Base-by-base conservation (phyloP, 305 asterid genomes). In the Fraxinus baroniana region DNA sequence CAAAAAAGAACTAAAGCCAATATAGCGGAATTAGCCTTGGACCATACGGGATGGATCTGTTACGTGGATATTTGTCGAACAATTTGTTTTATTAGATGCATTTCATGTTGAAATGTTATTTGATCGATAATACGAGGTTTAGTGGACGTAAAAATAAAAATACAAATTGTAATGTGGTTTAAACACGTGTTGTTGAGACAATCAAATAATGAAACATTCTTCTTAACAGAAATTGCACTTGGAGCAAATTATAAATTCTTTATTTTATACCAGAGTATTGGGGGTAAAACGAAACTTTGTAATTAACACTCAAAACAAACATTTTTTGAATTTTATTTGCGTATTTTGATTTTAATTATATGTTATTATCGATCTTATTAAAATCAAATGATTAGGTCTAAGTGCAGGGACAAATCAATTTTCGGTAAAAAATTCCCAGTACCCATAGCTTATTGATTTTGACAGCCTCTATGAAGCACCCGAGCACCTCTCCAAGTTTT, bases 381-480 rank as follows among this genome's bases (percentile, higher is more conserved):
- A 35, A 35, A 35, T 35, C 7, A 35, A 35, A 35, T 35, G 37
- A 35, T 35, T 4, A 35, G 37, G 7, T 35, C 37, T 35, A 35
- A 35, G 37, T 35, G 7, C 37, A 4, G 37, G 37, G 37, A 35
- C 37, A 35, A 35, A 35, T 35, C 5, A 4, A 7, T 7, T 7
- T 0, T 35, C 37, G 8, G 10, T 7, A 37, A 37, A 37, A 33
- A 33, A 33, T 33, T 33, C 0, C 36, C 5, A 35, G 0, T 35
- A 94, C 81, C 98, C 99, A 1, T 94, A 24, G 26, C 26, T 93
- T 74, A 91, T 95, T 89, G 94, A 95, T 84, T 95, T 95, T 32
- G 94, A 95, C 86, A 95, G 99, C 89, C 95, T 95, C 36, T 94
- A 93, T 55, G 91, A 97, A 9, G 98, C 97, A 8, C 99, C 99